A percentile compares a stretch with the other conserved stretches of the same genome.
Conservation (phyloP, 768 basidiomycete species). For the Collybia sp. region DNA sequence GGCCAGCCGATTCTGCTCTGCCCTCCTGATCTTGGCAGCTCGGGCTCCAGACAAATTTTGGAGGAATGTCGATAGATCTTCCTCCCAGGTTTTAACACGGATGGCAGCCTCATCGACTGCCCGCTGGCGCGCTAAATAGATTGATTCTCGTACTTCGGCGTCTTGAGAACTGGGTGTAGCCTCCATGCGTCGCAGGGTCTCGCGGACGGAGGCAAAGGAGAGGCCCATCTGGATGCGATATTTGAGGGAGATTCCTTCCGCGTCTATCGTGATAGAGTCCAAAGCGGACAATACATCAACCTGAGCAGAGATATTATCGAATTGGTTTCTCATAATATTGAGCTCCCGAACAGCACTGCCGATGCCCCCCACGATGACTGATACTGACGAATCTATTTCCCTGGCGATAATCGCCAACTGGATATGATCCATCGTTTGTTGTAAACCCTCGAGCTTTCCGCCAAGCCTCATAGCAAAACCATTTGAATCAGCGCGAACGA, state of each 20-base stretch:
- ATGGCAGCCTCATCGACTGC: conserved; percentile 48
- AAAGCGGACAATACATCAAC: conserved; percentile 30
- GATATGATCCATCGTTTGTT: conserved; percentile 42
- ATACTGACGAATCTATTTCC: conserved; percentile 41
- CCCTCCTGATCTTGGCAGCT: conserved; percentile 33
- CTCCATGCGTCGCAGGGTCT: conserved; percentile 55
- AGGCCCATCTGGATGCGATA: conserved; percentile 34
- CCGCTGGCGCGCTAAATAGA: conserved; percentile 45
- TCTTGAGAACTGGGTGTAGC: conserved; percentile 37
- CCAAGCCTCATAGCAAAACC: conserved; percentile 59
- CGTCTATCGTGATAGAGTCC: conserved; percentile 24
- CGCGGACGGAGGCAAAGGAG: conserved; percentile 50
- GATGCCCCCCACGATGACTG: conserved; percentile 31
- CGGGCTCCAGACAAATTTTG: conserved; percentile 35
- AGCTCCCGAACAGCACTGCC: conserved; percentile 35
- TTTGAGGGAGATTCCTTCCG: conserved; percentile 28
- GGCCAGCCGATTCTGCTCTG: conserved; percentile 29
- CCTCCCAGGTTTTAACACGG: conserved; percentile 43
- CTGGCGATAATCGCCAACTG: conserved; percentile 50
- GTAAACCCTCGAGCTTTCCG: conserved; percentile 46
- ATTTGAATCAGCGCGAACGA: conserved; percentile 67
- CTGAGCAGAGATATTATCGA: conserved; percentile 21
- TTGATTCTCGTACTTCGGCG: conserved; percentile 34
- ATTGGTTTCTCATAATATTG: conserved; percentile 26
- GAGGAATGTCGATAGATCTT: conserved; percentile 35